phyloP scores from a whole-genome alignment of 257 asterid species.

The Primulina eburnea region DNA sequence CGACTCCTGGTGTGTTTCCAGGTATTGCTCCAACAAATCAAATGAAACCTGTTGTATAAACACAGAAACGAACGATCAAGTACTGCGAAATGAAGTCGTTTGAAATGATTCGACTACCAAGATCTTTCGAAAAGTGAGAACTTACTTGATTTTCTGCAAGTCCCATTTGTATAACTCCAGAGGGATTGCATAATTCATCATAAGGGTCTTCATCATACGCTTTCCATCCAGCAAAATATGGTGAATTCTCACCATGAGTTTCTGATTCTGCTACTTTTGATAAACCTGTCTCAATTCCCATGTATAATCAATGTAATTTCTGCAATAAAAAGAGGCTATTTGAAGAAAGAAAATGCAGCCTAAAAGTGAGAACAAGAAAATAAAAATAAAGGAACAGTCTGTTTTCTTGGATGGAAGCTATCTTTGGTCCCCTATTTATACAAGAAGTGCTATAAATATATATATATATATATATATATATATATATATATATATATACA shows the following conservation, averaged over 20 bases:
- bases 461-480: too few species aligned
- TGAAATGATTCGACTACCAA: background rate
- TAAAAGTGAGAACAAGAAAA: background rate
- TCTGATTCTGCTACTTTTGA: slow-evolving; percentile 67
- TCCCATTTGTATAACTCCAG: slow-evolving; percentile 93
- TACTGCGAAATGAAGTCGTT: background rate
- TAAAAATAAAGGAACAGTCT: background rate
- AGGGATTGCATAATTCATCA: slow-evolving; percentile 50
- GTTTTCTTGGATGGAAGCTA: background rate
- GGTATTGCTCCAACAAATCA: slow-evolving; percentile 69
- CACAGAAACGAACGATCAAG: background rate
- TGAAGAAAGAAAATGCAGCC: background rate
- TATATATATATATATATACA: too few species aligned
- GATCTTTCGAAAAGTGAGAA: background rate
- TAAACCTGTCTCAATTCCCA: slow-evolving; percentile 49
- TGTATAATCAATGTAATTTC: slow-evolving; percentile 24
- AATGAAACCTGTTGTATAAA: slow-evolving; percentile 62
- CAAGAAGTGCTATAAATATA: background rate
- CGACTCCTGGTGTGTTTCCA: slow-evolving; percentile 46
- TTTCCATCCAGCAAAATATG: slow-evolving; percentile 94
- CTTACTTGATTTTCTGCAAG: slow-evolving; percentile 87
- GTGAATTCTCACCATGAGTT: slow-evolving; percentile 88
- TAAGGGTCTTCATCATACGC: slow-evolving; percentile 84
- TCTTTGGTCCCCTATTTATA: background rate
- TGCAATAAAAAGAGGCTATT: background rate